phyloP scores from a whole-genome alignment of 2,329 filamentous ascomycete species.

The Colletotrichum musicola region DNA sequence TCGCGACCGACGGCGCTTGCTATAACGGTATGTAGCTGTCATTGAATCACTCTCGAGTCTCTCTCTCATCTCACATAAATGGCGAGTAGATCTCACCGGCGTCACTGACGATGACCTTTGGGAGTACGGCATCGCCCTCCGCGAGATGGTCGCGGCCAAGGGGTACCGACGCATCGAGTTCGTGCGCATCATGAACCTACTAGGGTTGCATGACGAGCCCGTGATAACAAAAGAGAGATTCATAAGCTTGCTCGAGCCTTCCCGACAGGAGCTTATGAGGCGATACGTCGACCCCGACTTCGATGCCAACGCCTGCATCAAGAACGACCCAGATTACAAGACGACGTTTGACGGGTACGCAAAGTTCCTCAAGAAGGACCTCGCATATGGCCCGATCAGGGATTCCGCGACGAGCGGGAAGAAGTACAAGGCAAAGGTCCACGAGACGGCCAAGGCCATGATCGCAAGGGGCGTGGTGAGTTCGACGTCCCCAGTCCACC shows the following conservation, averaged over 20 bases:
- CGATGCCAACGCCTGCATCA: conserved; percentile 32
- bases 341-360: conserved; percentile 38
- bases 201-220: conserved; percentile 1
- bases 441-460: conserved; percentile 34
- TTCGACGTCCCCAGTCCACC: neutral
- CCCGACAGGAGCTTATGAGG: conserved; percentile 19
- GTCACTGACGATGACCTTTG: conserved; percentile 30
- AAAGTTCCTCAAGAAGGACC: conserved; percentile 35
- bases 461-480: conserved; percentile 33
- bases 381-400: conserved; percentile 18
- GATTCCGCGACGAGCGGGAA: conserved; percentile 16
- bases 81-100: conserved; percentile 20
- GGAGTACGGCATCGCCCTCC: conserved; percentile 31
- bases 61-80: neutral
- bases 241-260: conserved; percentile 11
- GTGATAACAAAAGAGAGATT: neutral
- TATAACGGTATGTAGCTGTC: conserved; percentile 28
- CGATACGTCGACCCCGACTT: conserved; percentile 18
- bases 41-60: neutral
- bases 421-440: conserved; percentile 25
- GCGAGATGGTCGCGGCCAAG: conserved; percentile 29
- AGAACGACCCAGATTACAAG: conserved; percentile 33
- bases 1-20: conserved; percentile 30
- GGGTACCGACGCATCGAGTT: conserved; percentile 24
- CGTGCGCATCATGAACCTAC: conserved; percentile 31